Evolutionary conservation across 148 eudicot genomes (phyloP), one percentile per base, ranked within the genome.

Genomic region (Vaccinium macrocarpon): DNA sequence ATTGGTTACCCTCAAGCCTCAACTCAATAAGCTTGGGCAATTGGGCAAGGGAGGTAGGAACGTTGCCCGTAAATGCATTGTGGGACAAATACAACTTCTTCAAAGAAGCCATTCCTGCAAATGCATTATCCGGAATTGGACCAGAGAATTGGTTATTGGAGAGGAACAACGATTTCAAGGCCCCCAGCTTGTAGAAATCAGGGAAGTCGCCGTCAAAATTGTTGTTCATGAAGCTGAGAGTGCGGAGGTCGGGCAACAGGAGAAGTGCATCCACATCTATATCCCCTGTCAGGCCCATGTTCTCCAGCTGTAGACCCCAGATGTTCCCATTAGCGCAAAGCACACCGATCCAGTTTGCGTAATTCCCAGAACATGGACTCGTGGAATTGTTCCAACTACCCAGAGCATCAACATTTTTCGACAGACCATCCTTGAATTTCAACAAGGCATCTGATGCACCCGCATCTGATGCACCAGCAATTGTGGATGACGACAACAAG

Each of bases 271-370:
- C 90, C 1, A 94, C 77, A 59, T 94, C 89, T 21, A 94, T 91
- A 25, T 79, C 82, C 13, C 99, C 99, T 14, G 86, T 14, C 3
- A 96, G 90, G 74, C 64, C 86, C 91, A 93, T 88, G 77, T 89
- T 87, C 81, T 96, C 97, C 8, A 96, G 92, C 76, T 91, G 90
- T 81, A 96, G 71, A 6, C 98, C 99, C 94, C 93, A 92, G 12
- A 94, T 91, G 42, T 82, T 82, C n/a, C 89, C 92, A 5, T 83
- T 27, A 8, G 50, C 52, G 82, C 99, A 96, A 5, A 89, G 82
- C 25, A 94, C 90, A 0, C 97, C 98, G 2, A 48, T 2, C 99
- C 99, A 94, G n/a, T 86, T 85, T 4, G 89, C 86, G 48, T 81
- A 57, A 38, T 87, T 88, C 23, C 85, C 88, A 8, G 84, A 18